Base-by-base conservation (phyloP, 2,329 filamentous ascomycete genomes). In the Xylariaceae sp. region DNA sequence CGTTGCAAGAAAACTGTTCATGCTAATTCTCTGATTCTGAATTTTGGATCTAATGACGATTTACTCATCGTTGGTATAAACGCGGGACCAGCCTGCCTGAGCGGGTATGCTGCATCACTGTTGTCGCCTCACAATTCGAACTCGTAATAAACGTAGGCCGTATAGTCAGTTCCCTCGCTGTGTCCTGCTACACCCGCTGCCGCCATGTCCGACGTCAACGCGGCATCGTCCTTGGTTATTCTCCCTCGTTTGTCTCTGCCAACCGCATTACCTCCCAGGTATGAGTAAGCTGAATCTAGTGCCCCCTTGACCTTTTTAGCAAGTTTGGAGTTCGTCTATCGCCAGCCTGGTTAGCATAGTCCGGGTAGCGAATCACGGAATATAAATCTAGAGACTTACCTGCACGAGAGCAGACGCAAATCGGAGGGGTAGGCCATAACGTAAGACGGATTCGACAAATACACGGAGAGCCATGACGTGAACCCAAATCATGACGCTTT, bases 391-490 rank as follows among this genome's bases (percentile, higher is more conserved):
- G 21, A 16, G 29, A 68, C 83, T 63, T 80, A 95, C 92, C 85
- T 89, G 86, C 58, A 97, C 77, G 61, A 96, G 74, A 15, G 86
- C 89, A 63, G 87, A 88, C 46, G 95, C 86, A 71, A 92, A 99
- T 63, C 95, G 88, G 60, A 96, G 74, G 45, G 94, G 94, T 64
- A 99, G 72, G 26, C 94, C 94, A 68, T 99, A 99, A 61, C 94
- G 84, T 67, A 99, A 76, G n/a, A 99, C 94, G 5, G 92, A 96
- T 79, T 99, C 94, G 18, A 99, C 94, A 72, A 97, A 99, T 18
- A 97, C 92, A 50, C 94, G 80, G 65, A 99, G 74, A 6, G 92
- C 88, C 66, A 97, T 78, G 26, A 96, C 88, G 68, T 99, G 94
- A 47, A 95, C 81, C 90, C 92, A 96, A 50, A 92, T 87, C 89